Evolutionary conservation across 768 basidiomycete species (phyloP), one percentile per base, ranked within the genome.

Genomic region (Pholiota microspora): DNA sequence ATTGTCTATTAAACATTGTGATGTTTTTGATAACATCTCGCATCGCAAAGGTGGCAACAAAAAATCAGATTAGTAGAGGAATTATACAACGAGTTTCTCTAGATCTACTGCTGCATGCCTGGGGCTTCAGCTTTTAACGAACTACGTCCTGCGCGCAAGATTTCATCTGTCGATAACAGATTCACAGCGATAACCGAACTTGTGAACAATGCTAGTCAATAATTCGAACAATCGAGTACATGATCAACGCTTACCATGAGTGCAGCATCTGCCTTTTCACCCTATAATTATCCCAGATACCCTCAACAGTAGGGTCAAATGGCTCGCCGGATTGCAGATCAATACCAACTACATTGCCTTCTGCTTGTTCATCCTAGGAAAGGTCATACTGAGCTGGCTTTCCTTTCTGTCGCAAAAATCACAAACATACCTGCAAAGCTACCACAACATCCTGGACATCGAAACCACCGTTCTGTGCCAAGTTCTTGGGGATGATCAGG

Each of bases 251-350:
- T 67, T 62, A 94, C 94, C 92, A 92, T 65, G 94, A 96, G 67
- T 98, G 95, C 44, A 99, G 74, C 94, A 99, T 97, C 69, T 99
- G 97, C 57, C 96, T 80, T 78, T 99, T 99, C 57, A 99, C 97
- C 60, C 97, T 80, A 68, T 97, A 98, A 74, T 98, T 98, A 69
- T 99, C 97, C 95, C 95, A 99, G 24, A 99, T 86, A 32, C 97
- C 97, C 67, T 94, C 90, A 4, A 92, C 86, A 8, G 92, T 92
- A 18, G 97, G 97, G 66, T 99, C 96, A 66, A 96, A 90, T 1
- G 96, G 94, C 70, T 97, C 94, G 49, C 97, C 97, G 15, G 94
- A 89, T 67, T 93, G 77, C 32, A 99, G 76, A 72, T 98, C 92
- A 58, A 99, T 70, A 13, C 97, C 97, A 59, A 96, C 95, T 40